phyloP scores from a whole-genome alignment of 768 basidiomycete species.

The Lactarius vividus region DNA sequence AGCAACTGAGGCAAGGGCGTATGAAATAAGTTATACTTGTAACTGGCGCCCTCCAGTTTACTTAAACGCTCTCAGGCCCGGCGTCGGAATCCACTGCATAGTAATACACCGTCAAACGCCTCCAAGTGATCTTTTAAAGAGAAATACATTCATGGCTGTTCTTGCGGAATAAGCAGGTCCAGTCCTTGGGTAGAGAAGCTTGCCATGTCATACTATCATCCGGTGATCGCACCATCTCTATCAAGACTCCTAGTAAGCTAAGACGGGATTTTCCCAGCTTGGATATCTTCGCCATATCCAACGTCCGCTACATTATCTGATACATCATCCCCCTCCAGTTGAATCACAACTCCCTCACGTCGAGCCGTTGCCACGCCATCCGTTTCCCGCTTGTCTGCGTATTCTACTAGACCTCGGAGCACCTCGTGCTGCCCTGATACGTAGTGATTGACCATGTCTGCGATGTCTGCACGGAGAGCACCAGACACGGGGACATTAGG shows the following conservation, averaged over 20 bases:
- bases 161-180: neutral
- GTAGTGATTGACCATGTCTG: slow-evolving; percentile 65
- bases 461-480: slow-evolving; percentile 53
- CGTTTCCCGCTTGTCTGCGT: slow-evolving; percentile 45
- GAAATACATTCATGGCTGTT: neutral
- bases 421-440: slow-evolving; percentile 40
- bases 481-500: slow-evolving; percentile 34
- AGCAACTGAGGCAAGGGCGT: neutral
- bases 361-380: slow-evolving; percentile 48
- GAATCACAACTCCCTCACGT: slow-evolving; percentile 52
- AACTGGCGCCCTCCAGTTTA: neutral
- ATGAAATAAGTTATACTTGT: neutral
- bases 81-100: neutral
- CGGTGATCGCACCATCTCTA: neutral
- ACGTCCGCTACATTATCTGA: neutral
- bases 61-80: neutral
- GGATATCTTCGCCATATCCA: neutral
- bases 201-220: too few species aligned
- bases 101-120: neutral
- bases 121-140: too few species aligned
- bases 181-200: neutral
- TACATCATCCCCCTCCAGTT: slow-evolving; percentile 40
- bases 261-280: too few species aligned
- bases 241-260: too few species aligned
- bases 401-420: slow-evolving; percentile 46